phyloP scores from a whole-genome alignment of 768 basidiomycete genomes.

The Crepidotus variabilis region DNA sequence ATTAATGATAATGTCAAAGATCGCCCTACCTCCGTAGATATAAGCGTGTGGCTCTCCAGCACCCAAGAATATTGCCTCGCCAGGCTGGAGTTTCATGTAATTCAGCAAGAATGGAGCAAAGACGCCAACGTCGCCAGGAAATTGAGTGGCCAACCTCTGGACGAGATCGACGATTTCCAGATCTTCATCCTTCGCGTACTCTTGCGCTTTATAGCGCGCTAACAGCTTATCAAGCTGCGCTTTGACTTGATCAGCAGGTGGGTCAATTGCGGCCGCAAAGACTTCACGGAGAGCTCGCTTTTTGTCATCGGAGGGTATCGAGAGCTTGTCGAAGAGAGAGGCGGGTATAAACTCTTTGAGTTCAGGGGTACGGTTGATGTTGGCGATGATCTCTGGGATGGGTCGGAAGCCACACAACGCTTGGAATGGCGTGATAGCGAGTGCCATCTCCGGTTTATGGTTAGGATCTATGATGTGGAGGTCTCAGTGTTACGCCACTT shows the following conservation, averaged over 20 bases:
- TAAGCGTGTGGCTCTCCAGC: slow-evolving; percentile 98
- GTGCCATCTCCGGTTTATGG: slow-evolving; percentile 99
- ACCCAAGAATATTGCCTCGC: slow-evolving; percentile 91
- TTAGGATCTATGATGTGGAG: slow-evolving; percentile 90
- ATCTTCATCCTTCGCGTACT: slow-evolving; percentile 34
- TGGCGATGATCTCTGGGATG: slow-evolving; percentile 61
- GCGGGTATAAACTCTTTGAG: slow-evolving; percentile 66
- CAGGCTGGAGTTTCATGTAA: slow-evolving; percentile 71
- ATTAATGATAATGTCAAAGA: background rate
- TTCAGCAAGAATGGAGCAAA: slow-evolving; percentile 92
- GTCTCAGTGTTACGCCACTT: too few relatives aligned
- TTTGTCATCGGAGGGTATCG: slow-evolving; percentile 40
- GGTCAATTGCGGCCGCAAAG: slow-evolving; percentile 84
- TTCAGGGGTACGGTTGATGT: slow-evolving; percentile 72
- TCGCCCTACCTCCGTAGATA: slow-evolving; percentile 74
- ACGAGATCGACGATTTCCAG: slow-evolving; percentile 58
- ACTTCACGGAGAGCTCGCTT: slow-evolving; percentile 69
- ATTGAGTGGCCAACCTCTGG: slow-evolving; percentile 61
- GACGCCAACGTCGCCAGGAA: slow-evolving; percentile 89
- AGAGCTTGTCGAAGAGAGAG: slow-evolving; percentile 48
- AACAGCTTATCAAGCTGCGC: slow-evolving; percentile 56
- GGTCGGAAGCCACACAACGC: slow-evolving; percentile 95
- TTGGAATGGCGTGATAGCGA: slow-evolving; percentile 86
- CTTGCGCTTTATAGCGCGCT: slow-evolving; percentile 51
- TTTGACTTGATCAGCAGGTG: slow-evolving; percentile 50